These are phyloP conservation scores for Cinnamomum micranthum DNA, from an alignment of 164 flowering plant species.

Conservation along the genomic window DNA sequence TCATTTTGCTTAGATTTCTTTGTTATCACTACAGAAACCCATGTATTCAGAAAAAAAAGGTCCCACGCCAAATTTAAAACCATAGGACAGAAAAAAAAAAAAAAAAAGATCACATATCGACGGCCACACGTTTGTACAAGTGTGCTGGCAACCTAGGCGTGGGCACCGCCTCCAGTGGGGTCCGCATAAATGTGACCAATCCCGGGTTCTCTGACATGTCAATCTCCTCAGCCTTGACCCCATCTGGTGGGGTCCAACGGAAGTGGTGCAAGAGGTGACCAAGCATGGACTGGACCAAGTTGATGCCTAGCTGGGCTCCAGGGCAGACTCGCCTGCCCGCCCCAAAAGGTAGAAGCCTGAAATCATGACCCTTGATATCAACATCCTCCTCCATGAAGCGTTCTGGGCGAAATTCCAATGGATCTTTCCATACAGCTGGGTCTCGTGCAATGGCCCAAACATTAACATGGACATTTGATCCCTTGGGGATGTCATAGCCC, in stretches of 20 bases:
- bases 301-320: slow-evolving; percentile 30
- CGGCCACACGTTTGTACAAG: slow-evolving; percentile 11
- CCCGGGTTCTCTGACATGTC: slow-evolving; percentile 37
- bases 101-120: background rate
- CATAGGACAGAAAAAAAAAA: too few relatives aligned
- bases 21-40: too few relatives aligned
- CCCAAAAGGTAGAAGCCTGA: slow-evolving; percentile 32
- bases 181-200: slow-evolving; percentile 29
- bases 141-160: slow-evolving; percentile 27
- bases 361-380: slow-evolving; percentile 40
- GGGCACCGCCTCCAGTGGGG: slow-evolving; percentile 25
- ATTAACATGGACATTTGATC: slow-evolving; percentile 30
- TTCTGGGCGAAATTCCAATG: slow-evolving; percentile 31
- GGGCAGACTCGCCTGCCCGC: slow-evolving; percentile 37
- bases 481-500: slow-evolving; percentile 40
- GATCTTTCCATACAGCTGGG: slow-evolving; percentile 27
- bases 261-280: slow-evolving; percentile 34
- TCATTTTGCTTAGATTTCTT: too few relatives aligned
- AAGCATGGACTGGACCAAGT: slow-evolving; percentile 27
- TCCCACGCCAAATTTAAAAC: too few relatives aligned
- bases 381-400: slow-evolving; percentile 32
- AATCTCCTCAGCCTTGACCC: slow-evolving; percentile 21
- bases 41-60: too few relatives aligned
- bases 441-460: slow-evolving; percentile 39
- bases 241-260: slow-evolving; percentile 23